These are phyloP conservation scores for Plantago ovata DNA, from an alignment of 257 asterid genomes.

Conservation along the genomic window DNA sequence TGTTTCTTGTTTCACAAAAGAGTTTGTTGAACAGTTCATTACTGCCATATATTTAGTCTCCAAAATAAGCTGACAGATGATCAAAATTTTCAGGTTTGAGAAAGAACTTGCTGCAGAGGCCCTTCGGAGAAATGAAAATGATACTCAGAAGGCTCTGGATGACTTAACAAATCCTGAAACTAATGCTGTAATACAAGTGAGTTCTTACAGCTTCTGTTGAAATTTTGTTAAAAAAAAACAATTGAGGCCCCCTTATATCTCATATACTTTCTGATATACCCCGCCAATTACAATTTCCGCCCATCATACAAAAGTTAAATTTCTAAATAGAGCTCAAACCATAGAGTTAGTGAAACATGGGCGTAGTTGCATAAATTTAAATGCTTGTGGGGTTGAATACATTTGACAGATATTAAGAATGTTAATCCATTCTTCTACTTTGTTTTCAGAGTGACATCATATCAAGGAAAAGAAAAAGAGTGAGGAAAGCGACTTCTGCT, in stretches of 20 bases:
- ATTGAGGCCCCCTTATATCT: too few relatives aligned
- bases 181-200: conserved; percentile 63
- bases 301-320: too few relatives aligned
- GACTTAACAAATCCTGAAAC: conserved; percentile 81
- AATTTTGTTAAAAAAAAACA: not conserved
- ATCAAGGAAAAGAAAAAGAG: conserved; percentile 57
- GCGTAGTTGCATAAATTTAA: too few relatives aligned
- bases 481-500: conserved; percentile 34
- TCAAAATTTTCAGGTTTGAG: conserved; percentile 48
- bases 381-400: too few relatives aligned
- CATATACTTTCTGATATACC: too few relatives aligned
- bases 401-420: too few relatives aligned
- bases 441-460: conserved; percentile 56
- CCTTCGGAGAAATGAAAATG: conserved; percentile 90
- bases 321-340: too few relatives aligned
- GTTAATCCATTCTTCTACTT: conserved; percentile 11
- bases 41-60: not conserved
- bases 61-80: conserved; percentile 16
- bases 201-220: conserved; percentile 28
- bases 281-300: too few relatives aligned
- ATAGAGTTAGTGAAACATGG: too few relatives aligned
- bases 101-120: conserved; percentile 90
- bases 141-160: conserved; percentile 72
- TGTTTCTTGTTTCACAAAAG: not conserved
- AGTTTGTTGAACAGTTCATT: not conserved